Base-by-base conservation (phyloP, 2,329 filamentous ascomycete genomes). In the Whalleya microplaca region DNA sequence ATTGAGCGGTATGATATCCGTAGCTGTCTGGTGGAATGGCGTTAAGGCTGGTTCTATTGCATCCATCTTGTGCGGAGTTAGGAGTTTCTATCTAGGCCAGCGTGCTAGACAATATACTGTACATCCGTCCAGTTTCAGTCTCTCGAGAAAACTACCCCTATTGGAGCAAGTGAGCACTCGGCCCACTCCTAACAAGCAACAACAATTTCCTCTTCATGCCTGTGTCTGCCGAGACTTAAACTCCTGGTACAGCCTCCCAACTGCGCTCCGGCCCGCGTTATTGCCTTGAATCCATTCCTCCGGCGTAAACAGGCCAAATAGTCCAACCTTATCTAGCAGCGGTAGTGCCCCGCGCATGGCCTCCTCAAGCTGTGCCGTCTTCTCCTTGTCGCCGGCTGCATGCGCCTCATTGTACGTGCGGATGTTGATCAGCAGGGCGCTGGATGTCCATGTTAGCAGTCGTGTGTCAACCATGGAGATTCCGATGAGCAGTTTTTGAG, bases 261-360 rank as follows among this genome's bases (percentile, higher is more conserved):
- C 63, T 2, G 53, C 54, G 51, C 50, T 66, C 21, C 65, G 58
- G 5, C 64, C 66, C 21, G 67, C 59, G 40, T 69, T 70, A 27
- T 62, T 44, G 1, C 64, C 66, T 9, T 52, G 53, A 14, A 69
- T 62, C 63, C 66, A 66, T 21, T 71, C 66, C 45, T 66, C 64
- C 1, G 69, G 64, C 10, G 54, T 48, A 51, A 70, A 69, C 20
- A 69, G 53, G 8, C 63, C 66, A 46, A 70, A 68, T 47, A 70
- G 55, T 18, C 68, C 67, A 9, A 68, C 58, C 20, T 50, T 59
- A 23, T 67, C 59, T 10, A 69, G 55, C 8, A 71, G 55, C 16
- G 64, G 67, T 8, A 70, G 51, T 2, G 64, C 48, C 1, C 57
- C 52, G 47, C 55, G 55, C 53, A 69, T 67, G n/a, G 62, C 56